Conservation (phyloP, 768 basidiomycete genomes). For the Termitomyces eurrhizus region DNA sequence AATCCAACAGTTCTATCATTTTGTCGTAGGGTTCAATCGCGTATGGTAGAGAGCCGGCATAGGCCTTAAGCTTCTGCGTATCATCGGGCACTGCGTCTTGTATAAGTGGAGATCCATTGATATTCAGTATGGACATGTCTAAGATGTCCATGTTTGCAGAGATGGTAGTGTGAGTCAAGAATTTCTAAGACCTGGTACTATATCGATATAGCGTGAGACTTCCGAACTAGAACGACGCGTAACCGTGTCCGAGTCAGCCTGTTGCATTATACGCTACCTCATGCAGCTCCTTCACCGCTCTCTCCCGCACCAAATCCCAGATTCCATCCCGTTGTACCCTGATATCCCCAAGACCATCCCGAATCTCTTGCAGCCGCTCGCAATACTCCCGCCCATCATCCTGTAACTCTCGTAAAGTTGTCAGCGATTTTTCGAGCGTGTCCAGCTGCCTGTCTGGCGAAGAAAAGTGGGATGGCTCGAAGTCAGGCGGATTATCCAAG, state of each 20-base stretch:
- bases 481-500: slow-evolving; percentile 38
- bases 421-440: slow-evolving; percentile 69
- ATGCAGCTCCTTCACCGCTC: slow-evolving; percentile 71
- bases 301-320: slow-evolving; percentile 74
- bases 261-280: slow-evolving; percentile 48
- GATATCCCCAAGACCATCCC: slow-evolving; percentile 76
- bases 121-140: slow-evolving; percentile 41
- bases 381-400: slow-evolving; percentile 88
- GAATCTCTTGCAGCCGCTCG: slow-evolving; percentile 78
- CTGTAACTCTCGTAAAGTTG: slow-evolving; percentile 72
- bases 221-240: neutral
- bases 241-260: slow-evolving; percentile 5
- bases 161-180: slow-evolving; percentile 10
- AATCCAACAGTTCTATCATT: slow-evolving; percentile 74
- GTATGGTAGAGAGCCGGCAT: slow-evolving; percentile 70
- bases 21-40: slow-evolving; percentile 70
- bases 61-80: slow-evolving; percentile 56
- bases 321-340: slow-evolving; percentile 66
- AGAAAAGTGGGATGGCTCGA: slow-evolving; percentile 59
- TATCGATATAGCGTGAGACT: slow-evolving; percentile 6
- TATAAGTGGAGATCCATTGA: slow-evolving; percentile 30
- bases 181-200: neutral
- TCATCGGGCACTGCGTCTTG: slow-evolving; percentile 30
- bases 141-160: slow-evolving; percentile 34
- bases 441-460: slow-evolving; percentile 65